phyloP scores from a whole-genome alignment of 306 rosid genomes.

The Sphenostylis stenocarpa region DNA sequence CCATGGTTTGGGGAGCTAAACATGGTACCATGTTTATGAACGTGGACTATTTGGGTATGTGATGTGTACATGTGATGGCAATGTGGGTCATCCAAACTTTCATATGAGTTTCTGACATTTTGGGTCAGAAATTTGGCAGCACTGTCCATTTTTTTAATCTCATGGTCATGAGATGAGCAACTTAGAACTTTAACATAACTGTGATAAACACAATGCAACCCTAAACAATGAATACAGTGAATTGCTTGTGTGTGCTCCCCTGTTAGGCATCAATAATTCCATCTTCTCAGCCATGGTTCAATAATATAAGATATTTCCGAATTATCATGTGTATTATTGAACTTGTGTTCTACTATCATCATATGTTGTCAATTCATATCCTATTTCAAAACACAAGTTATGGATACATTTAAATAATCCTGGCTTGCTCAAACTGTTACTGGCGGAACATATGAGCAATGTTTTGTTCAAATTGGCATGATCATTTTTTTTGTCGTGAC shows the following conservation, averaged over 20 bases:
- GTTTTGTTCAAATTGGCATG: constrained; percentile 26
- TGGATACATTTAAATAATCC: constrained; percentile 23
- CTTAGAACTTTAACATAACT: constrained; percentile 1
- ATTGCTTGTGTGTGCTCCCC: constrained; percentile 33
- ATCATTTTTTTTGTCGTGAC: neutral
- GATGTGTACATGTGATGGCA: constrained; percentile 51
- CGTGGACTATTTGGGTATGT: constrained; percentile 13
- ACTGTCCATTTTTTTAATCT: constrained; percentile 26
- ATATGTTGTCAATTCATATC: constrained; percentile 30
- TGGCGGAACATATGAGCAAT: constrained; percentile 26
- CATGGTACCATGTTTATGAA: constrained; percentile 15
- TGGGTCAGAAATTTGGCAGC: constrained; percentile 34
- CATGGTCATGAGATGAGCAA: constrained; percentile 34
- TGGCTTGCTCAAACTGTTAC: constrained; percentile 21
- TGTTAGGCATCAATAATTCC: constrained; percentile 23
- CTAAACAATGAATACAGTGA: constrained; percentile 33
- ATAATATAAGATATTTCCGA: constrained; percentile 19
- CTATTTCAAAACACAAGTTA: constrained; percentile 25
- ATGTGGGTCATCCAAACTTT: constrained; percentile 36
- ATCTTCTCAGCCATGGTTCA: constrained; percentile 22
- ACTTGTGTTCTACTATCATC: neutral
- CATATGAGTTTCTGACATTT: constrained; percentile 43
- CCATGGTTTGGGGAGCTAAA: constrained; percentile 20
- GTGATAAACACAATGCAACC: constrained; percentile 24
- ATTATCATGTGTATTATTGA: constrained; percentile 32